Evolutionary conservation across 345 rosid genomes (phyloP), one percentile per base, ranked within the genome.

Genomic region (Atalantia buxifolia): DNA sequence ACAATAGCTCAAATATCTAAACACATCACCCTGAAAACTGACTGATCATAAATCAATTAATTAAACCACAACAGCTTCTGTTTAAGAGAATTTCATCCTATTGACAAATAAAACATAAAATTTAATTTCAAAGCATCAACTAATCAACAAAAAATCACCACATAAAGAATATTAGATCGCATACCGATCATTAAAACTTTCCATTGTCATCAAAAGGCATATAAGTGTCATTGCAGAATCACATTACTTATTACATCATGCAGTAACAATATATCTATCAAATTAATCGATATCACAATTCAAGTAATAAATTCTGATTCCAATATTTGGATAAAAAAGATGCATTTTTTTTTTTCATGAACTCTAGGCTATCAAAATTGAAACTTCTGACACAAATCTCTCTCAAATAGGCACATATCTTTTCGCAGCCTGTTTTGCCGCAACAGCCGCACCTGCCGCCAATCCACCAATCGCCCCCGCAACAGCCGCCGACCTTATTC

Each of bases 381-480:
- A 71, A 66, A 63, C 38, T 64, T 53, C 13, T 25, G 67, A 73
- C 42, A 55, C 73, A 74, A 25, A 30, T n/a, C 19, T 72, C 30
- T 67, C 76, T 88, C 85, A 95, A 21, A 93, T 88, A 42, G 94
- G 93, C 72, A 89, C 92, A 72, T 95, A 92, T 83, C 97, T 90
- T 91, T 91, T 95, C 83, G 86, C 48, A 9, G 82, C 80, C 86
- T 92, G 95, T 84, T 91, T 95, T 72, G 91, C 99, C 0, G 94
- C 90, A 30, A 92, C 98, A 38, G 82, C 94, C 0, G 90, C 87
- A 0, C 96, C 98, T 2, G 99, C 99, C 1, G 91, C 96, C 28
- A 88, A 14, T 0, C 98, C 99, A 31, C 99, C 98, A 22, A 95
- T 85, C 9, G 97, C 99, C 14, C 99, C 99, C 0, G 99, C 99